phyloP scores from a whole-genome alignment of 768 basidiomycete genomes.

The Sarcodon aspratus region DNA sequence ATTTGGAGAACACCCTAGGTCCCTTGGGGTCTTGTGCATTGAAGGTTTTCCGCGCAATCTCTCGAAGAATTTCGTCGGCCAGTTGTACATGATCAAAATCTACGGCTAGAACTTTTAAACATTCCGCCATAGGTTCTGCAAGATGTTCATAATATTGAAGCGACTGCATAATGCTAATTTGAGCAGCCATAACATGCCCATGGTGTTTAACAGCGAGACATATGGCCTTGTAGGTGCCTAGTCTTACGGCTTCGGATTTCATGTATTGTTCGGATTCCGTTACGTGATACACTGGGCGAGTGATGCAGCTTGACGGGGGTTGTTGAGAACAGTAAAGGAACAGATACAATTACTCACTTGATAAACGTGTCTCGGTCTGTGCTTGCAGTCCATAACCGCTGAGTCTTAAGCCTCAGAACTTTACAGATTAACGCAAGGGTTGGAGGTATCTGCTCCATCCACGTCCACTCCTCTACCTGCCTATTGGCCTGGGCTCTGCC shows the following conservation, averaged over 20 bases:
- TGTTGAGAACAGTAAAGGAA: neutral
- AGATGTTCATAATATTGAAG: slow-evolving; percentile 93
- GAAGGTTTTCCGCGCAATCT: slow-evolving; percentile 73
- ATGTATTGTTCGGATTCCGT: slow-evolving; percentile 82
- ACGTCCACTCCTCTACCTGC: slow-evolving; percentile 44
- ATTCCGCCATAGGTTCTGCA: slow-evolving; percentile 89
- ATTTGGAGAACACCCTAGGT: slow-evolving; percentile 74
- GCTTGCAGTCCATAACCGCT: slow-evolving; percentile 84
- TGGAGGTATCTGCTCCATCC: slow-evolving; percentile 65
- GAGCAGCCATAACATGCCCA: slow-evolving; percentile 70
- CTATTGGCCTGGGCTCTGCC: slow-evolving; percentile 30
- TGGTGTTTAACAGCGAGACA: slow-evolving; percentile 91
- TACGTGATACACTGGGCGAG: slow-evolving; percentile 79
- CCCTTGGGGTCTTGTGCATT: slow-evolving; percentile 78
- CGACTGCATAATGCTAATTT: slow-evolving; percentile 84
- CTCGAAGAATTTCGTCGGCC: slow-evolving; percentile 84
- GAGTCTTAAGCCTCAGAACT: slow-evolving; percentile 53
- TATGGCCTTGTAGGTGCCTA: slow-evolving; percentile 78
- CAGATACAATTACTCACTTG: slow-evolving; percentile 35
- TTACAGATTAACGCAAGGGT: slow-evolving; percentile 64
- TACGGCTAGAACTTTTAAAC: slow-evolving; percentile 63
- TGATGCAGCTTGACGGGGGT: slow-evolving; percentile 56
- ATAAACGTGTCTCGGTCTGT: slow-evolving; percentile 82
- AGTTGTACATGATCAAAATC: slow-evolving; percentile 86
- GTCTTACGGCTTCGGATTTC: slow-evolving; percentile 62